Base-by-base conservation (phyloP, 495 filamentous ascomycete species). In the Tuber melanosporum region DNA sequence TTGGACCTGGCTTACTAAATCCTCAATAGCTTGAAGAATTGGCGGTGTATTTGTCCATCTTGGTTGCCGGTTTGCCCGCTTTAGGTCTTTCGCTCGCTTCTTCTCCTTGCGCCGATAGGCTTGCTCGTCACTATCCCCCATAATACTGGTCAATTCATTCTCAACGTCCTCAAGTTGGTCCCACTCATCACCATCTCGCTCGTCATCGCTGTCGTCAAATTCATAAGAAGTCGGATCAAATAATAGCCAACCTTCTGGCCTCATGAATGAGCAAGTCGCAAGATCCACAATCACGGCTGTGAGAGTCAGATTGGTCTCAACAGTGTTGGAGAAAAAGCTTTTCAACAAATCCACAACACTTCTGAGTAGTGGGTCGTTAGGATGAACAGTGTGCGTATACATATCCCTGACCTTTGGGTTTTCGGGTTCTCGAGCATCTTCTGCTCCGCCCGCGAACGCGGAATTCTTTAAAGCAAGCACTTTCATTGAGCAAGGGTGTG, bases 221-320 rank as follows among this genome's bases (percentile, higher is more conserved):
- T 85, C 77, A 83, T 92, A 92, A 73, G 86, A 86, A 32, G 86
- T 83, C 0, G 93, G 91, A 77, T 93, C 89, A 26, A 93, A 90
- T 17, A 94, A 85, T n/a, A 98, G 87, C 95, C 96, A 98, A 20
- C 91, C 91, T 82, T 98, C 94, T 1, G 98, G 87, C 8, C 90
- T 88, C 81, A 96, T 91, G 71, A 91, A 91, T 22, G 92, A 90
- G 77, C 95, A 98, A 1, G 92, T 91, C 22, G 92, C 91, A 43
- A 98, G 87, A 76, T 93, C 92, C 74, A 94, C 89, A 22, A 99
- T 87, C 9, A 91, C 88, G 79, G 94, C 91, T 0, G 96, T 98
- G 12, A 97, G 85, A 2, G 90, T 90, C 17, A 99, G 86, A 82
- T 99, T 99, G 22, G 91, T 92, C 76, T 96, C 93, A 3, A 98